Base-by-base conservation (phyloP, 2,329 filamentous ascomycete species). In the Aspergillus ibericus region DNA sequence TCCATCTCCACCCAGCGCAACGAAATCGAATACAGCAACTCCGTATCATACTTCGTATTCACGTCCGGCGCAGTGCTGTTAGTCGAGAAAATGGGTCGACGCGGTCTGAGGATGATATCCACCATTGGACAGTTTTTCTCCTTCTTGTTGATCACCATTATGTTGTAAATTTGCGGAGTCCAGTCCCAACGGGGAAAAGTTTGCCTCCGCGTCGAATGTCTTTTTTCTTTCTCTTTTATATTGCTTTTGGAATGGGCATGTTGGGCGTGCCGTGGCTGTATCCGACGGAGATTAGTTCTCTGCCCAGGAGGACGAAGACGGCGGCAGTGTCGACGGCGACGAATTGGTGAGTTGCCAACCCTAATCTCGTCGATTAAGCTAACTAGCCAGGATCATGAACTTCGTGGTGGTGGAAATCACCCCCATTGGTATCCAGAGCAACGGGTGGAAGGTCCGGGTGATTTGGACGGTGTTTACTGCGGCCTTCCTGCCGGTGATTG, bases 21-120 rank as follows among this genome's bases (percentile, higher is more conserved):
- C 34, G 77, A 82, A 57, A 83, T 83, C 60, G 73, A 78, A 35
- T 81, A 75, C 68, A 77, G 78, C 58, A 87, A 82, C 61, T 76
- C 76, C 2, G 77, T 81, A 16, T 77, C 74, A 16, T 83, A 82
- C 61, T 73, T 83, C 1, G 66, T 82, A 27, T 81, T 81, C 66
- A 77, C 77, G 0, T 67, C 77, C 10, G 76, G 81, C 35, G 78
- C 75, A 1, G 80, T 82, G 12, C 74, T 77, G 0, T 76, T 79
- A 53, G 77, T 83, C 27, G 82, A 84, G 61, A 70, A 76, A 66
- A 80, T 81, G 62, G 84, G 84, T 2, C 77, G 84, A 3, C 74
- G 84, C 4, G 83, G 83, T 62, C 75, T 86, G 70, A 82, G 87
- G 78, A 78, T 86, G 67, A 82, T 80, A 62, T 79, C 80, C 0